These are phyloP conservation scores for Fomes fomentarius DNA, from an alignment of 1,284 basidiomycete species.

Conservation along the genomic window DNA sequence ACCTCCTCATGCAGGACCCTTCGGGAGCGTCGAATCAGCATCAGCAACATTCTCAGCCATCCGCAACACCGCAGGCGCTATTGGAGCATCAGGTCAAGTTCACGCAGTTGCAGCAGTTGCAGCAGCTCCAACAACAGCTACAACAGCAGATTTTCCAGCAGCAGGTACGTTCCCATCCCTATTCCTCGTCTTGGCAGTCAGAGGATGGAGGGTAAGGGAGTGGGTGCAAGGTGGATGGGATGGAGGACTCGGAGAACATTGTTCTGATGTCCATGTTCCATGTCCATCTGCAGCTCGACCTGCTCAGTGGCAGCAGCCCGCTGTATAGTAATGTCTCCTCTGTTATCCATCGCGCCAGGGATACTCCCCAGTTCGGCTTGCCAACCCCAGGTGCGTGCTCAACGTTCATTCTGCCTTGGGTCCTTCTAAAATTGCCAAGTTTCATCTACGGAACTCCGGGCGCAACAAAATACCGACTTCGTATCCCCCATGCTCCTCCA, in stretches of 20 bases:
- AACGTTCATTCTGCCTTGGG: not conserved
- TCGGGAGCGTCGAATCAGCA: conserved; percentile 13
- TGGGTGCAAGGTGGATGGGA: no score
- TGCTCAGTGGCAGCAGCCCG: conserved; percentile 59
- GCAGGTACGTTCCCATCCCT: conserved; percentile 51
- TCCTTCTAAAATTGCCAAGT: conserved; percentile 37
- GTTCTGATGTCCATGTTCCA: no score
- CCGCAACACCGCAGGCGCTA: conserved; percentile 43
- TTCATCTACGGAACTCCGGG: conserved; percentile 68
- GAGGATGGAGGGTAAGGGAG: not conserved
- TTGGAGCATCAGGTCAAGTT: conserved; percentile 72
- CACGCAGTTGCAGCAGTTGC: conserved; percentile 73
- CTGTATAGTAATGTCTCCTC: conserved; percentile 35
- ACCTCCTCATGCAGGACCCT: conserved; percentile 45
- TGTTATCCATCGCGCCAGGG: conserved; percentile 39
- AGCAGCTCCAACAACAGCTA: conserved; percentile 77
- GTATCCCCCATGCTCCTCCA: conserved; percentile 65
- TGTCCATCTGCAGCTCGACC: conserved; percentile 57
- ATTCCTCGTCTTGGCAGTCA: not conserved
- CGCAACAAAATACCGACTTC: conserved; percentile 61
- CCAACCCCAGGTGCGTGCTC: conserved; percentile 70
- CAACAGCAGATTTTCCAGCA: conserved; percentile 86
- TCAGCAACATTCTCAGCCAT: conserved; percentile 24
- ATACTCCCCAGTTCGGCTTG: conserved; percentile 56
- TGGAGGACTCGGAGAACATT: no score